These are phyloP conservation scores for Paracoccidioides lutzii DNA, from an alignment of 2,329 filamentous ascomycete genomes.

Conservation along the genomic window DNA sequence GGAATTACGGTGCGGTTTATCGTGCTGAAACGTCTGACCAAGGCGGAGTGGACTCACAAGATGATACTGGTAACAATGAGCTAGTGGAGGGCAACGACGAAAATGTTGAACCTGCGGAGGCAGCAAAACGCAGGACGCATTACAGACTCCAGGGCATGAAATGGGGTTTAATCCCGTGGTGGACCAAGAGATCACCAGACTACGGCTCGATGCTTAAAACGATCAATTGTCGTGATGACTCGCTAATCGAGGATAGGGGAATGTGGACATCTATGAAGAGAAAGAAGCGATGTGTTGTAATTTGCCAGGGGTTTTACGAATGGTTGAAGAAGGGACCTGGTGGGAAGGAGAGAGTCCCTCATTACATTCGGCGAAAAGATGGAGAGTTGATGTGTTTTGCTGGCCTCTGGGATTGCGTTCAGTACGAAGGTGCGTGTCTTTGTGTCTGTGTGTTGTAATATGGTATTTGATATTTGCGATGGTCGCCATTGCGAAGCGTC, in stretches of 20 bases:
- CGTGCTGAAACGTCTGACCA: conserved; percentile 56
- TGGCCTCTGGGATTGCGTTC: conserved; percentile 80
- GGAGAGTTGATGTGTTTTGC: conserved; percentile 77
- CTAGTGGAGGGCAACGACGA: conserved; percentile 11
- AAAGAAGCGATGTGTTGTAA: conserved; percentile 71
- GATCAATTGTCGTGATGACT: conserved; percentile 92
- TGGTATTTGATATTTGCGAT: background rate
- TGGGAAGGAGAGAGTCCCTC: conserved; percentile 67
- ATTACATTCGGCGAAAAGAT: conserved; percentile 73
- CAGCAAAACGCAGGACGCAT: conserved; percentile 30
- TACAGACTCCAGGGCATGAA: conserved; percentile 90
- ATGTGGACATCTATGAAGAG: conserved; percentile 92
- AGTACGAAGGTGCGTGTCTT: conserved; percentile 52
- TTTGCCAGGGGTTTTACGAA: conserved; percentile 91
- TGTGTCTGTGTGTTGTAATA: too few species aligned
- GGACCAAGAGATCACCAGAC: conserved; percentile 74
- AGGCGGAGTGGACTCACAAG: conserved; percentile 34
- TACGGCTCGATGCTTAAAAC: conserved; percentile 70
- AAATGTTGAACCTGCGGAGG: conserved; percentile 9
- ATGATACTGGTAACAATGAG: conserved; percentile 14
- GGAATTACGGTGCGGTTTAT: conserved; percentile 74
- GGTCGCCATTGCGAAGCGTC: background rate
- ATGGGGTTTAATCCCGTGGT: conserved; percentile 90
- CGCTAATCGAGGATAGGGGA: conserved; percentile 58
- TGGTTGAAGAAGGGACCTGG: conserved; percentile 69